Evolutionary conservation across 306 rosid genomes (phyloP).

Genomic region (Citrullus colocynthis): DNA sequence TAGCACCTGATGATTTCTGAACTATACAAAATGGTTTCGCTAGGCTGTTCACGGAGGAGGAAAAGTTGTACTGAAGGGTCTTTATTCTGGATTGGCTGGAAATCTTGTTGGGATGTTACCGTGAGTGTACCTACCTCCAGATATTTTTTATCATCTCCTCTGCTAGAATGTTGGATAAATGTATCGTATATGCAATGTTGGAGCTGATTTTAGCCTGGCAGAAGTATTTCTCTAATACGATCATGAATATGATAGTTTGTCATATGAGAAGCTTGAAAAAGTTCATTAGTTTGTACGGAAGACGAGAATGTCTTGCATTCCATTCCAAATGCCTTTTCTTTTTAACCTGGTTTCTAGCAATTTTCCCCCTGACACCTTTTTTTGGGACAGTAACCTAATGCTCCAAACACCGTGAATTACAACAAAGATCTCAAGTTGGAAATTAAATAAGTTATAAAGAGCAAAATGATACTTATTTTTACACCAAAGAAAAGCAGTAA

Average conservation of each 20-base stretch:
- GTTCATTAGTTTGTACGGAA: not conserved
- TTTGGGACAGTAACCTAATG: no score
- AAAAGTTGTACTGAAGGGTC: conserved; percentile 17
- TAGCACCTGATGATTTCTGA: not conserved
- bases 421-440: no score
- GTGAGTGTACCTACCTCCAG: conserved; percentile 17
- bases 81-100: conserved; percentile 32
- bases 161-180: not conserved
- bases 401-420: no score
- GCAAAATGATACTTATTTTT: no score
- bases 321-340: not conserved
- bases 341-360: not conserved
- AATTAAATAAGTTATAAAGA: no score
- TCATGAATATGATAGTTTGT: not conserved
- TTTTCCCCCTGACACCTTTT: not conserved
- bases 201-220: not conserved
- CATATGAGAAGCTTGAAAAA: not conserved
- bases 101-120: conserved; percentile 33
- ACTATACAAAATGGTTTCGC: not conserved
- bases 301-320: not conserved
- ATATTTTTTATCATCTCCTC: not conserved
- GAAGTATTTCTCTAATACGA: not conserved
- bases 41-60: conserved; percentile 27
- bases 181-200: not conserved
- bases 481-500: no score